A percentile compares a stretch with the other conserved stretches of the same genome.
These are phyloP conservation scores for Papiliotrema fonsecae DNA, from an alignment of 1,284 basidiomycete genomes.

Conservation along the genomic window DNA sequence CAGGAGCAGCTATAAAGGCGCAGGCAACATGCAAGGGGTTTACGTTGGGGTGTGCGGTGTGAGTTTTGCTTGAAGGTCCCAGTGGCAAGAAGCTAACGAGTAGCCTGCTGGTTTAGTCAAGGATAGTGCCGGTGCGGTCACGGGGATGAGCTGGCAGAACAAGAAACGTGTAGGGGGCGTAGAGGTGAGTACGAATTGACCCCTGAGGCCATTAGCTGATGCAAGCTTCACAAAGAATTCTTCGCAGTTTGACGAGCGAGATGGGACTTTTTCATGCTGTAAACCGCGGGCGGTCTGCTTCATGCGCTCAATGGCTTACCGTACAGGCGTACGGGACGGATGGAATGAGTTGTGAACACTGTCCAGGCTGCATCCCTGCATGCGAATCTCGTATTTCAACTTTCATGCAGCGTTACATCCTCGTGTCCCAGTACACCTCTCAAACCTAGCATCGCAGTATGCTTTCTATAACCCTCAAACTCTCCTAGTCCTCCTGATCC, in stretches of 20 bases:
- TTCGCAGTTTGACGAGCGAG: neutral
- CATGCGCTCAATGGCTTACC: neutral
- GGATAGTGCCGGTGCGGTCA: neutral
- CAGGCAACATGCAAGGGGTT: neutral
- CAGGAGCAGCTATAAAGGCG: neutral
- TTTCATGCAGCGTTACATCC: too few species aligned
- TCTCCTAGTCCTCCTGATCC: too few species aligned
- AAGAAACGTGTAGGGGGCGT: neutral
- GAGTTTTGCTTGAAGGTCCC: neutral
- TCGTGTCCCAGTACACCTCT: too few species aligned
- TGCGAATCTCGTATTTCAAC: too few species aligned
- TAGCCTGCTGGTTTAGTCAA: neutral
- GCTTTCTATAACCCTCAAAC: too few species aligned
- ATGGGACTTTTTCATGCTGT: neutral
- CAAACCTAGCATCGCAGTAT: too few species aligned
- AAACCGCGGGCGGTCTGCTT: neutral
- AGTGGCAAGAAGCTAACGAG: neutral
- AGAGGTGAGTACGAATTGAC: neutral
- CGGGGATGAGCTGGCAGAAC: neutral
- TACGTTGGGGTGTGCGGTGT: conserved; percentile 3
- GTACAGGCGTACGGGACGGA: too few species aligned
- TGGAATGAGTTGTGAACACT: too few species aligned
- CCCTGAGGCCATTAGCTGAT: neutral
- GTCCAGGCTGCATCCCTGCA: too few species aligned
- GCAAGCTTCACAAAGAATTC: neutral